phyloP scores from a whole-genome alignment of 768 basidiomycete species.

The Boletus pseudopeckii region DNA sequence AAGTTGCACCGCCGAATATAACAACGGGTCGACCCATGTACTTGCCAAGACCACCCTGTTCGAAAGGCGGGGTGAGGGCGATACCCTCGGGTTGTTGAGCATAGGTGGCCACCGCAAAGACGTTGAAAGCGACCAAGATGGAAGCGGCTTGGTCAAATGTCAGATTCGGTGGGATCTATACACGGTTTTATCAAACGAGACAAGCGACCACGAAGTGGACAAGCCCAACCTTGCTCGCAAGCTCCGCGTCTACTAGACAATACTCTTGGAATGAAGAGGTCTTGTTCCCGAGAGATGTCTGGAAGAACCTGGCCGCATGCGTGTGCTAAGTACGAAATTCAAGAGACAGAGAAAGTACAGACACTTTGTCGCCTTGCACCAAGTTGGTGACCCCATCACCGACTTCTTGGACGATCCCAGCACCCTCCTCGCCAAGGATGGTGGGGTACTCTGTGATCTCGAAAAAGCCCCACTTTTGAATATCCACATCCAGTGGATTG shows the following conservation, averaged over 20 bases:
- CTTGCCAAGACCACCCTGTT: constrained; percentile 25
- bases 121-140: constrained; percentile 31
- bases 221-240: constrained; percentile 11
- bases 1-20: constrained; percentile 36
- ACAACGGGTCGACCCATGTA: constrained; percentile 32
- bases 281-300: constrained; percentile 1
- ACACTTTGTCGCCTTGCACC: constrained; percentile 33
- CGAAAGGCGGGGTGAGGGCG: constrained; percentile 30
- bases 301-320: constrained; percentile 1
- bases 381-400: constrained; percentile 34
- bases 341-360: not conserved
- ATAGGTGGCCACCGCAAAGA: constrained; percentile 35
- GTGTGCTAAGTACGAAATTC: not conserved
- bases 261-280: constrained; percentile 25
- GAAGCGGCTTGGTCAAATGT: constrained; percentile 37
- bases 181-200: not conserved
- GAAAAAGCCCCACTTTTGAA: constrained; percentile 1
- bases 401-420: constrained; percentile 36
- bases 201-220: not conserved
- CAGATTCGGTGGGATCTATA: constrained; percentile 32
- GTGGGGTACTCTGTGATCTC: constrained; percentile 32
- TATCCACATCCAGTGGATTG: constrained; percentile 39
- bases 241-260: constrained; percentile 9
- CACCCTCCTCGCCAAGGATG: constrained; percentile 35
- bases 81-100: constrained; percentile 23